phyloP scores from a whole-genome alignment of 2,329 filamentous ascomycete genomes.

The Talaromyces funiculosus region DNA sequence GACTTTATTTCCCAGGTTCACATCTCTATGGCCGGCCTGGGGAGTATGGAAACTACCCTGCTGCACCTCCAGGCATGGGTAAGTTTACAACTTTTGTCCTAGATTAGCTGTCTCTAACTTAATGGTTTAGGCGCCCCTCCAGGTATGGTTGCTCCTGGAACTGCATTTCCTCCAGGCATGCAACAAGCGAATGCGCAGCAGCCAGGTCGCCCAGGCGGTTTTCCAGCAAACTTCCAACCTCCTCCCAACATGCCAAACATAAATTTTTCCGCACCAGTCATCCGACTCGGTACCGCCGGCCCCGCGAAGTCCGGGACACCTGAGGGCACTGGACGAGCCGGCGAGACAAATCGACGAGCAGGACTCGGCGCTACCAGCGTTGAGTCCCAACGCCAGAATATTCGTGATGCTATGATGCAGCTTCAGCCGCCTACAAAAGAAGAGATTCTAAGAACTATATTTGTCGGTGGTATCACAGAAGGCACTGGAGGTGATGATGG shows the following conservation, averaged over 20 bases:
- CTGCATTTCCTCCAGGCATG: conserved; percentile 70
- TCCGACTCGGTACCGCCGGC: conserved; percentile 75
- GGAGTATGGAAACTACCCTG: conserved; percentile 66
- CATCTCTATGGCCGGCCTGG: conserved; percentile 68
- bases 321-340: conserved; percentile 42
- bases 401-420: conserved; percentile 64
- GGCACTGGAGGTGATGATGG: conserved; percentile 70
- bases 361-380: conserved; percentile 58
- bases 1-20: conserved; percentile 23
- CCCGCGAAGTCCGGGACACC: conserved; percentile 54
- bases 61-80: conserved; percentile 78
- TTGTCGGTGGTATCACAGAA: conserved; percentile 78
- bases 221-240: conserved; percentile 79
- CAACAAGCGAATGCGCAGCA: conserved; percentile 68
- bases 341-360: conserved; percentile 45
- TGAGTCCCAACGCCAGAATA: conserved; percentile 62
- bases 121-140: conserved; percentile 58
- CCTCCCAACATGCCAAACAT: conserved; percentile 93
- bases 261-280: conserved; percentile 96
- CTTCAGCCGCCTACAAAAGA: conserved; percentile 79
- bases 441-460: conserved; percentile 86
- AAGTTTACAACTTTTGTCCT: conserved; percentile 30
- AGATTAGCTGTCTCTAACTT: background rate
- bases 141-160: conserved; percentile 74
- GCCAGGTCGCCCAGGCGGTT: conserved; percentile 71